Conservation (phyloP, 306 rosid genomes). For the Cercis canadensis region DNA sequence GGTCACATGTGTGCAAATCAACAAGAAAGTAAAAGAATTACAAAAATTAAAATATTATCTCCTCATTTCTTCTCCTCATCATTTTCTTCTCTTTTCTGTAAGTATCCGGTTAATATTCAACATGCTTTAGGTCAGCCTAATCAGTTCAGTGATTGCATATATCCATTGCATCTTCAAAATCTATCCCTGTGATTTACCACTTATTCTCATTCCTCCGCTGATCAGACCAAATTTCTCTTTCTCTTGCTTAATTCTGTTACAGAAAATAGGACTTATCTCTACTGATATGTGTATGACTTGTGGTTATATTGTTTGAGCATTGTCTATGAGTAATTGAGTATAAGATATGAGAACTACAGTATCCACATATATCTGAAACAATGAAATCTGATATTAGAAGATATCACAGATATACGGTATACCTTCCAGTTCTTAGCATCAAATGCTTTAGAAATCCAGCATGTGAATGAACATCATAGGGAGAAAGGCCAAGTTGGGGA, state of each 20-base stretch:
- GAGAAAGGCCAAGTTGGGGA: constrained; percentile 75
- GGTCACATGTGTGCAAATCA: background rate
- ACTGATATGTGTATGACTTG: too few relatives aligned
- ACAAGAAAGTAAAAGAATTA: background rate
- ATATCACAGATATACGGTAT: constrained; percentile 9
- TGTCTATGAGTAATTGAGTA: too few relatives aligned
- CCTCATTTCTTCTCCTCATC: background rate
- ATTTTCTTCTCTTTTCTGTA: background rate
- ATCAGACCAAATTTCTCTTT: background rate
- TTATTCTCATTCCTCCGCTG: background rate
- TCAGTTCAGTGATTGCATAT: background rate
- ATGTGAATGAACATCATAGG: constrained; percentile 81
- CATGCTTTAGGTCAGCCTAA: constrained; percentile 1
- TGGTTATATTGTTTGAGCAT: too few relatives aligned
- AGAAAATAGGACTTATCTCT: constrained; percentile 16
- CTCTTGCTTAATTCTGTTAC: background rate
- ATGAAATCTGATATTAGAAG: too few relatives aligned
- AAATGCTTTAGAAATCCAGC: constrained; percentile 90
- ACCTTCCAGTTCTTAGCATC: constrained; percentile 97
- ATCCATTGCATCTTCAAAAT: background rate
- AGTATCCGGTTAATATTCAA: background rate
- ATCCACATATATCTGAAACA: too few relatives aligned
- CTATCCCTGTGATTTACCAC: background rate
- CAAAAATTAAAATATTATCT: background rate
- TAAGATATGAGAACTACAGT: too few relatives aligned